phyloP scores from a whole-genome alignment of 495 filamentous ascomycete species.

The Apiosordaria backusii region DNA sequence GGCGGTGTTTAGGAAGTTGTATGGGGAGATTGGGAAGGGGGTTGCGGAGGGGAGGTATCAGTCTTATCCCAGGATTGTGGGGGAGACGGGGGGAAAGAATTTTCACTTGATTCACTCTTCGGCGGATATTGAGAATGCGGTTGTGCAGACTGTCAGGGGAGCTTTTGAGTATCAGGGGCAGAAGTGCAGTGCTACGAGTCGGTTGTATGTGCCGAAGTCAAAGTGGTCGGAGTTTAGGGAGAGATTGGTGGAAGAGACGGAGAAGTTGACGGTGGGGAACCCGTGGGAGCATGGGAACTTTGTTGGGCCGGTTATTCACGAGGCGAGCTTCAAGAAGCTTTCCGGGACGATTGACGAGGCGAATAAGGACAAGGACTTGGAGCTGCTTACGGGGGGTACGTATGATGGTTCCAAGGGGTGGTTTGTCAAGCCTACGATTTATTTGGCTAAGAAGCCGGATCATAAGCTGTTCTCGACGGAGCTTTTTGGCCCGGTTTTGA shows the following conservation, averaged over 20 bases:
- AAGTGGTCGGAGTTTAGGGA: constrained; percentile 64
- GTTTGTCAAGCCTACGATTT: constrained; percentile 72
- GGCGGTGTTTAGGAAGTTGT: constrained; percentile 72
- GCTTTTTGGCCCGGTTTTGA: constrained; percentile 74
- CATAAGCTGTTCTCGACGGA: constrained; percentile 68
- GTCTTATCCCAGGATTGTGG: constrained; percentile 76
- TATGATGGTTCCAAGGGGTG: constrained; percentile 67
- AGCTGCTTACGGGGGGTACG: constrained; percentile 63
- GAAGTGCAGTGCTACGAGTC: constrained; percentile 81
- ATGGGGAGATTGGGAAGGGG: constrained; percentile 65
- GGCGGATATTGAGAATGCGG: constrained; percentile 73
- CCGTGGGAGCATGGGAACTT: constrained; percentile 68
- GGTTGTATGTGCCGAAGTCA: constrained; percentile 68
- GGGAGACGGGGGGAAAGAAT: constrained; percentile 89
- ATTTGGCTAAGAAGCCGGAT: constrained; percentile 55
- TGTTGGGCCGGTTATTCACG: constrained; percentile 76
- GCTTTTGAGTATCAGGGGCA: constrained; percentile 90
- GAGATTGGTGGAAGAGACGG: constrained; percentile 60
- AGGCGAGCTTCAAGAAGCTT: constrained; percentile 67
- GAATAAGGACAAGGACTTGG: constrained; percentile 60
- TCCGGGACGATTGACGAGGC: constrained; percentile 61
- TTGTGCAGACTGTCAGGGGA: constrained; percentile 75
- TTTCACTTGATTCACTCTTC: constrained; percentile 77
- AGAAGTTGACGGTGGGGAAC: constrained; percentile 62
- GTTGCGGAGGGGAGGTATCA: constrained; percentile 65